These are phyloP conservation scores for Articulospora tetracladia DNA, from an alignment of 495 filamentous ascomycete genomes.

Conservation along the genomic window DNA sequence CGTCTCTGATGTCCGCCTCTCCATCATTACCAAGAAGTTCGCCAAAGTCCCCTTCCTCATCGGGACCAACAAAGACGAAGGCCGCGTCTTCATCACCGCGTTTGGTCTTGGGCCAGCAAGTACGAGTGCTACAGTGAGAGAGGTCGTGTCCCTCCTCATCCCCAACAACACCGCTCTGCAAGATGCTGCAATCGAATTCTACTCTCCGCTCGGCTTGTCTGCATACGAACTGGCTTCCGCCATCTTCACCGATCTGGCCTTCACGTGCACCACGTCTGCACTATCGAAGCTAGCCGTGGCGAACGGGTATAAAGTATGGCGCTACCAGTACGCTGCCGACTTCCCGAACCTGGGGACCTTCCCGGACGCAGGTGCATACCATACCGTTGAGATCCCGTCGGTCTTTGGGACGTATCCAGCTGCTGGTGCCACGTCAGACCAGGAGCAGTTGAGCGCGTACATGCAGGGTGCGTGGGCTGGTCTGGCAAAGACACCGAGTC, in stretches of 20 bases:
- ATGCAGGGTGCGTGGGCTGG: neutral
- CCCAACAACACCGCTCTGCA: neutral
- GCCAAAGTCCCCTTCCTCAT: conserved; percentile 2
- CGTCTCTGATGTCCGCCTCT: neutral
- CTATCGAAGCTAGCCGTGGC: neutral
- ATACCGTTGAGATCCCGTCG: neutral
- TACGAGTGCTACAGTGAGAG: neutral
- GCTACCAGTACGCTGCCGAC: neutral
- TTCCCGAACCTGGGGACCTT: neutral
- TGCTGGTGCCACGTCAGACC: neutral
- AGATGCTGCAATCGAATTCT: neutral
- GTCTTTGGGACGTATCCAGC: neutral
- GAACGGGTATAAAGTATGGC: neutral
- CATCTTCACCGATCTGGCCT: neutral
- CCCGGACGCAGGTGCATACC: neutral
- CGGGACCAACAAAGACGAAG: neutral
- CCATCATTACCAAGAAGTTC: neutral
- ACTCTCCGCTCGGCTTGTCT: neutral
- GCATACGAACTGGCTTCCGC: neutral
- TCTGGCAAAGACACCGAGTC: neutral
- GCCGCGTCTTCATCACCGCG: neutral
- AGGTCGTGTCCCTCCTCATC: neutral
- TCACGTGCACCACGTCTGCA: neutral
- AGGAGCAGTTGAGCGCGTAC: neutral
- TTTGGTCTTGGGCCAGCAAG: neutral